phyloP scores from a whole-genome alignment of 345 rosid genomes.

The Toxicodendron radicans region DNA sequence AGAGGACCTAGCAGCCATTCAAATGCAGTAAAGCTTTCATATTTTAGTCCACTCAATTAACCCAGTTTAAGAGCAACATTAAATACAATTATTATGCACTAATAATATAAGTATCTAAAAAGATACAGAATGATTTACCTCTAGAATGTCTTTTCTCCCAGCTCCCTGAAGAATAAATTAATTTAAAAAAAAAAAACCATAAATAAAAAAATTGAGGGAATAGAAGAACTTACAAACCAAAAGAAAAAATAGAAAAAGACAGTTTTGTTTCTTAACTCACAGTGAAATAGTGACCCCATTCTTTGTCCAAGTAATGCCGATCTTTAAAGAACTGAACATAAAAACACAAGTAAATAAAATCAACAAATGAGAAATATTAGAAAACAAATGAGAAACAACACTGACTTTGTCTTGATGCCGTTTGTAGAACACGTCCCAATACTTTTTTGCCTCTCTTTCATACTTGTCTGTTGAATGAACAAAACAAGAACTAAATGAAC shows the following conservation, averaged over 20 bases:
- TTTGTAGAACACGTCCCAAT: slow-evolving; percentile 88
- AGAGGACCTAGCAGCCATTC: no score
- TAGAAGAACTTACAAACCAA: slow-evolving; percentile 8
- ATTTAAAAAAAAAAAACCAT: background rate
- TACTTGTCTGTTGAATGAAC: slow-evolving; percentile 57
- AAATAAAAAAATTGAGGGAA: background rate
- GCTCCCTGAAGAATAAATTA: slow-evolving; percentile 42
- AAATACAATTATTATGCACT: no score
- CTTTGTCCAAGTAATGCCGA: slow-evolving; percentile 93
- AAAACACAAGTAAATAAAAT: slow-evolving; percentile 4
- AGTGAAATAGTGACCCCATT: slow-evolving; percentile 77
- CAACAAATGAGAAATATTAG: background rate
- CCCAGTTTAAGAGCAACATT: background rate
- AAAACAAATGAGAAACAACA: slow-evolving; percentile 9
- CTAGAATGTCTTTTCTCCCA: slow-evolving; percentile 54
- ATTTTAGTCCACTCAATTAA: background rate
- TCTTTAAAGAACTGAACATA: slow-evolving; percentile 84
- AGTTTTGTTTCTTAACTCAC: slow-evolving; percentile 43
- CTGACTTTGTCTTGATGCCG: slow-evolving; percentile 76
- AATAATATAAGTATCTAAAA: no score
- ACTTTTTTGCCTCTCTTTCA: slow-evolving; percentile 82
- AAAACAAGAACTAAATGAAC: slow-evolving; percentile 5
- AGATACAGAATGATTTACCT: slow-evolving; percentile 42
- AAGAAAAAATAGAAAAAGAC: slow-evolving; percentile 5
- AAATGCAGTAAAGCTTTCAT: background rate